Conservation (phyloP, 1,284 basidiomycete genomes). For the Rhodotorula sp. region DNA sequence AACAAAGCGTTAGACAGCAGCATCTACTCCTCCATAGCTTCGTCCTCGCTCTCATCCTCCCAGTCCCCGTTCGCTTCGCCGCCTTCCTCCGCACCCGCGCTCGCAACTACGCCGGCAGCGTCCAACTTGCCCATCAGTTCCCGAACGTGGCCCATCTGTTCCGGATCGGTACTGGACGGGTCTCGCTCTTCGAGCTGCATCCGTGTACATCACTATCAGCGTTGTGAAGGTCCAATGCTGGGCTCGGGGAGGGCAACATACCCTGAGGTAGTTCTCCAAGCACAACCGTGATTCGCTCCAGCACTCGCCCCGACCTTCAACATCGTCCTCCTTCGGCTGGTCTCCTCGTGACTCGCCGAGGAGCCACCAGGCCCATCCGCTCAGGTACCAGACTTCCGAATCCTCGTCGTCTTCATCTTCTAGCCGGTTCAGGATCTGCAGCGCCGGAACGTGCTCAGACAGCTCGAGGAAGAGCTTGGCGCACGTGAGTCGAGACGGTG, state of each 20-base stretch:
- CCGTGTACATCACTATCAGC: neutral
- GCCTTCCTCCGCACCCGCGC: slow-evolving; percentile 51
- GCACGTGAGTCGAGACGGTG: slow-evolving; percentile 69
- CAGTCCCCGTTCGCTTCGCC: slow-evolving; percentile 52
- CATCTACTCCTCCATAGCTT: slow-evolving; percentile 60
- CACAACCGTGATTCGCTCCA: slow-evolving; percentile 75
- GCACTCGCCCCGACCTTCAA: slow-evolving; percentile 63
- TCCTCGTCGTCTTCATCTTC: slow-evolving; percentile 82
- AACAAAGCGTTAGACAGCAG: neutral
- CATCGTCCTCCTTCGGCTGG: slow-evolving; percentile 58
- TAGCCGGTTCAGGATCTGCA: slow-evolving; percentile 73
- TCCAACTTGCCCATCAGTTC: slow-evolving; percentile 73
- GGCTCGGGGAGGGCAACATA: slow-evolving; percentile 50
- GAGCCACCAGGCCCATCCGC: slow-evolving; percentile 88
- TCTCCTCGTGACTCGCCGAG: slow-evolving; percentile 53
- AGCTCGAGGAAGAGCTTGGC: slow-evolving; percentile 83
- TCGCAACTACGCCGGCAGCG: slow-evolving; percentile 64
- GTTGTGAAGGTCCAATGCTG: neutral
- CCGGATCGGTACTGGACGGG: slow-evolving; percentile 71
- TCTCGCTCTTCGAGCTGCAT: slow-evolving; percentile 63
- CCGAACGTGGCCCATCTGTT: slow-evolving; percentile 71
- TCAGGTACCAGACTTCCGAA: slow-evolving; percentile 90
- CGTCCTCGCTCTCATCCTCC: slow-evolving; percentile 60
- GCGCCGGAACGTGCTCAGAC: slow-evolving; percentile 64
- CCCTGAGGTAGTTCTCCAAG: slow-evolving; percentile 75